These are phyloP conservation scores for Serendipita sp. DNA, from an alignment of 768 basidiomycete species.

Conservation along the genomic window DNA sequence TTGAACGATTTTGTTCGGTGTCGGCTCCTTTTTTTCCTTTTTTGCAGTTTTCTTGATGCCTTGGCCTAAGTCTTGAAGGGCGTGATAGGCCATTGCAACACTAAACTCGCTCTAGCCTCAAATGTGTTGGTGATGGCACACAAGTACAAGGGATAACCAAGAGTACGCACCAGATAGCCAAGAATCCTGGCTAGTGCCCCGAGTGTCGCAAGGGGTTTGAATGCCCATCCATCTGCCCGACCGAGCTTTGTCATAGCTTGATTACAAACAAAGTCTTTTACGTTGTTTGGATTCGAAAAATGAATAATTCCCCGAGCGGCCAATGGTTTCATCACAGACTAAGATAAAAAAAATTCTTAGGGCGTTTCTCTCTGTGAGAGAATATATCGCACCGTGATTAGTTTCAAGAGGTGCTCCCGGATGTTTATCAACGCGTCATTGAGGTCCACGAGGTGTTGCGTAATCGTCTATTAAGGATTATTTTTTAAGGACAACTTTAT, in stretches of 20 bases:
- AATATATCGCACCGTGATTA: constrained; percentile 50
- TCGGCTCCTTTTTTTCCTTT: constrained; percentile 17
- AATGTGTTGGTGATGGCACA: not conserved
- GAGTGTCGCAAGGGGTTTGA: constrained; percentile 33
- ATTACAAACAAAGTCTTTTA: constrained; percentile 52
- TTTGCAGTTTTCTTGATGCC: constrained; percentile 19
- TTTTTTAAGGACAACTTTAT: not conserved
- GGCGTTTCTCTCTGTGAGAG: constrained; percentile 7
- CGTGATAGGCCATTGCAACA: constrained; percentile 56
- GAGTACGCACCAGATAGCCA: constrained; percentile 48
- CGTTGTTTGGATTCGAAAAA: constrained; percentile 36
- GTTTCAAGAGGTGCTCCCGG: constrained; percentile 44
- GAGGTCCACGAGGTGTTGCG: constrained; percentile 65
- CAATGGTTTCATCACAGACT: constrained; percentile 25
- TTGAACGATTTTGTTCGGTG: constrained; percentile 21
- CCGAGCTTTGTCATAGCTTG: constrained; percentile 25
- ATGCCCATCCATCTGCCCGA: constrained; percentile 12
- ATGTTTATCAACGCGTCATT: constrained; percentile 46
- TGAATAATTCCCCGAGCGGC: constrained; percentile 27
- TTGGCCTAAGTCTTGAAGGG: constrained; percentile 35
- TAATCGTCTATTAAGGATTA: constrained; percentile 34
- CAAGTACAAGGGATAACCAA: constrained; percentile 5
- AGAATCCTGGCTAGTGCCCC: constrained; percentile 35
- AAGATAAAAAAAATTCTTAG: not conserved
- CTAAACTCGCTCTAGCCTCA: constrained; percentile 60